Evolutionary conservation across 257 asterid genomes (phyloP).

Genomic region (Solanum etuberosum): DNA sequence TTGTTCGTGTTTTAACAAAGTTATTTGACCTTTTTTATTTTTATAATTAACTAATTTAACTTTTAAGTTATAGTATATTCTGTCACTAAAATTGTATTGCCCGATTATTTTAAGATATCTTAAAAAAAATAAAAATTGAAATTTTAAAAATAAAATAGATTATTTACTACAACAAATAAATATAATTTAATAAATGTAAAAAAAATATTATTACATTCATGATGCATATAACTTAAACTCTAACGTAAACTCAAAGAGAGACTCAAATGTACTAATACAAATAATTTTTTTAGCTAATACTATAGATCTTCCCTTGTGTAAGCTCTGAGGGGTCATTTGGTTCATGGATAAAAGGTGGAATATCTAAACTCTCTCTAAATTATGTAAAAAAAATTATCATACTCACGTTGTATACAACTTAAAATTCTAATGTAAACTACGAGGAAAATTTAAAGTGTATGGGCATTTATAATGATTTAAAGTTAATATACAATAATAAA

Average conservation of each 20-base stretch:
- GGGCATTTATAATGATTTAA: not conserved
- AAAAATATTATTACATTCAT: rapidly evolving
- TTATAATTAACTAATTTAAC: not conserved
- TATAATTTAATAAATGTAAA: not conserved
- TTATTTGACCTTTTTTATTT: not conserved
- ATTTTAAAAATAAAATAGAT: not conserved
- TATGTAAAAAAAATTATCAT: rapidly evolving
- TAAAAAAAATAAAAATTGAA: not conserved
- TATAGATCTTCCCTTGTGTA: not conserved
- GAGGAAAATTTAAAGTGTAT: not conserved
- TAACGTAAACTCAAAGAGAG: not conserved
- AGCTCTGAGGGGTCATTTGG: not conserved
- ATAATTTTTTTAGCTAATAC: too few relatives aligned
- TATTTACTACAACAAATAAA: not conserved
- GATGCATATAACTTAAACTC: not conserved
- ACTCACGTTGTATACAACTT: not conserved
- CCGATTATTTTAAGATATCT: not conserved
- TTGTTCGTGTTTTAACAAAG: not conserved
- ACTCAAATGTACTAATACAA: too few relatives aligned
- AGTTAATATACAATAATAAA: not conserved
- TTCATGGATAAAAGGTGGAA: not conserved
- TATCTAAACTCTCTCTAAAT: too few relatives aligned
- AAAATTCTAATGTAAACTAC: not conserved
- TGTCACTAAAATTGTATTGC: not conserved
- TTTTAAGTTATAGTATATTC: not conserved